Conservation (phyloP, 257 asterid species). For the Petrea volubilis region DNA sequence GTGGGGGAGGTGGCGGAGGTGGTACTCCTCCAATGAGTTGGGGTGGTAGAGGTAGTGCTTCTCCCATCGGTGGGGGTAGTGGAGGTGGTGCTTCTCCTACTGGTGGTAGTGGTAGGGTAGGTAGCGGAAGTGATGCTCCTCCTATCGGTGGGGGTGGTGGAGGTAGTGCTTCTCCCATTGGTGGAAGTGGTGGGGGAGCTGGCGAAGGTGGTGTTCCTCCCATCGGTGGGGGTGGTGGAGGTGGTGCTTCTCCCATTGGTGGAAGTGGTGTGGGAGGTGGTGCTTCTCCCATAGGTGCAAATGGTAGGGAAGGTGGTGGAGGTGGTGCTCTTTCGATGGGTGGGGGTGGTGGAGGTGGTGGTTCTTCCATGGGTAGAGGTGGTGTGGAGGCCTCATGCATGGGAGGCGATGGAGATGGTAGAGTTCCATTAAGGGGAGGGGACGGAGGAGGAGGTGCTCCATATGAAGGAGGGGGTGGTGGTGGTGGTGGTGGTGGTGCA, state of each 20-base stretch:
- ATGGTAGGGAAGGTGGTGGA: conserved; percentile 25
- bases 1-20: conserved; percentile 8
- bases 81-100: no score
- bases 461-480: conserved; percentile 2
- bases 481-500: conserved; percentile 16
- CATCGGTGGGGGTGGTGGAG: conserved; percentile 10
- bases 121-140: neutral
- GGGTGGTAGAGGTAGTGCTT: conserved; percentile 24
- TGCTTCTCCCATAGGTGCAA: neutral
- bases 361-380: no score
- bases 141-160: conserved; percentile 18
- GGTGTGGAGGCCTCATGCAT: no score
- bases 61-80: neutral
- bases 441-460: conserved; percentile 11
- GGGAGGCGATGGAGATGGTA: conserved; percentile 19
- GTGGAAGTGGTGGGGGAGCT: no score
- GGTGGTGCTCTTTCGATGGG: conserved; percentile 1
- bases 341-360: neutral
- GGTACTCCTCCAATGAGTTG: neutral
- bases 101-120: no score
- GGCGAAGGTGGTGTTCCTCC: conserved; percentile 25
- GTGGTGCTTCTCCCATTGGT: neutral
- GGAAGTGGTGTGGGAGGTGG: conserved; percentile 9
- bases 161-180: conserved; percentile 22
- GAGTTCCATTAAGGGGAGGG: neutral